A percentile compares a stretch with the other conserved stretches of the same genome.
phyloP scores from a whole-genome alignment of 2,329 filamentous ascomycete species.

The Colletotrichum lindemuthianum region DNA sequence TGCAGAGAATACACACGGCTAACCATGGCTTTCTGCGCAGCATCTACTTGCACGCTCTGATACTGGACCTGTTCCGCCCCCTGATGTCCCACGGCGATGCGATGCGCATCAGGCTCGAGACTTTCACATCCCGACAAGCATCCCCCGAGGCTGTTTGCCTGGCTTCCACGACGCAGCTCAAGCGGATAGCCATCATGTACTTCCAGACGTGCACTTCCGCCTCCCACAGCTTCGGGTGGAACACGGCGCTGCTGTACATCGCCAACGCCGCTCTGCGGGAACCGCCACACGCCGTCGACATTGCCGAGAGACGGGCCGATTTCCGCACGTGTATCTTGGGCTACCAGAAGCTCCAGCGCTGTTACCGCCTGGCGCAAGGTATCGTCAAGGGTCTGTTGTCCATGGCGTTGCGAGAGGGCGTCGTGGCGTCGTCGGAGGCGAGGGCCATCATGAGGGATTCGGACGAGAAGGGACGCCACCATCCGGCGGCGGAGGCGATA shows the following conservation, averaged over 20 bases:
- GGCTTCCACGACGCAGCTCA: constrained; percentile 1
- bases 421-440: constrained; percentile 8
- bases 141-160: constrained; percentile 13
- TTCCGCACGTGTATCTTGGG: constrained; percentile 15
- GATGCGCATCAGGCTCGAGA: constrained; percentile 6
- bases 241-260: constrained; percentile 16
- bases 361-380: not conserved
- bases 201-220: constrained; percentile 3
- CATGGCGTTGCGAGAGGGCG: constrained; percentile 16
- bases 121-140: constrained; percentile 17
- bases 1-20: not conserved
- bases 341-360: constrained; percentile 16
- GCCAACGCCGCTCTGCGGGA: constrained; percentile 8
- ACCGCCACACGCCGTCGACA: not conserved
- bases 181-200: not conserved
- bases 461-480: constrained; percentile 18
- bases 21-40: not conserved
- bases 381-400: constrained; percentile 5
- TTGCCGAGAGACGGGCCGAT: not conserved
- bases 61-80: constrained; percentile 22
- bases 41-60: constrained; percentile 12
- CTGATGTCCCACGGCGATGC: constrained; percentile 2
- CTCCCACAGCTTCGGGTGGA: constrained; percentile 19
- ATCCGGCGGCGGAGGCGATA: not conserved
- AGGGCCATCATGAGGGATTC: constrained; percentile 14